A percentile compares a stretch with the other conserved stretches of the same genome.
phyloP scores from a whole-genome alignment of 2,329 filamentous ascomycete genomes.

The Aspergillus aculeatinus region DNA sequence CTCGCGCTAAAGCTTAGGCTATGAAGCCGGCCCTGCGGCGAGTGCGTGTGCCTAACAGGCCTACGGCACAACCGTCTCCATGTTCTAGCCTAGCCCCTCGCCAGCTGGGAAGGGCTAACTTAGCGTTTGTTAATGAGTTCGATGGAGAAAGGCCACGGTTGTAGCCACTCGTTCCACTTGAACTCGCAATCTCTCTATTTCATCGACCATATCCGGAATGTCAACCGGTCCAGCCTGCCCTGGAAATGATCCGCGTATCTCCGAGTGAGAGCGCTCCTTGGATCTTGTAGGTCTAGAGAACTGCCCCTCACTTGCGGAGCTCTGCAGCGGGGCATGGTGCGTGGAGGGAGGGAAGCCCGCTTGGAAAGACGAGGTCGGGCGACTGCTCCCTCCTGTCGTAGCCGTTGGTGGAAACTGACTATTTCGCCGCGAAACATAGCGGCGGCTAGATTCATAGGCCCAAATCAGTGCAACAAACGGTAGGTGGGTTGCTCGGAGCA shows the following conservation, averaged over 20 bases:
- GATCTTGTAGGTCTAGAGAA: conserved; percentile 20
- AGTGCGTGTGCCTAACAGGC: conserved; percentile 19
- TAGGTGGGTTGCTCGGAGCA: conserved; percentile 59
- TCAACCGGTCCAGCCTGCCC: conserved; percentile 25
- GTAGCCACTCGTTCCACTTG: conserved; percentile 37
- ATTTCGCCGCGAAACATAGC: conserved; percentile 25
- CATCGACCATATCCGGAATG: conserved; percentile 34
- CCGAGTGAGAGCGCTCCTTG: conserved; percentile 22
- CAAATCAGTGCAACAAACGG: conserved; percentile 59
- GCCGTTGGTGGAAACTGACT: conserved; percentile 25
- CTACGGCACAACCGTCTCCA: background rate
- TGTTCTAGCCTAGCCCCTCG: conserved; percentile 1
- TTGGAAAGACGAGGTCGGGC: conserved; percentile 23
- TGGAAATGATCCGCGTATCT: conserved; percentile 23
- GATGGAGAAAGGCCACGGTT: conserved; percentile 27
- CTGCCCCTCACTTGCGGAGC: conserved; percentile 25
- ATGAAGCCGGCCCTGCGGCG: conserved; percentile 9
- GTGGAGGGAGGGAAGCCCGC: conserved; percentile 20
- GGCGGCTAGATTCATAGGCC: conserved; percentile 50
- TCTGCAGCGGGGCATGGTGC: conserved; percentile 26
- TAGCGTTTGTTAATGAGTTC: conserved; percentile 12
- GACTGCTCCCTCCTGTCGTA: conserved; percentile 18
- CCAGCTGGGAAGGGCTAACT: background rate
- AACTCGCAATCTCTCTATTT: conserved; percentile 35
- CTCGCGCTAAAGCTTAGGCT: conserved; percentile 17